Evolutionary conservation across 2,329 filamentous ascomycete species (phyloP), one percentile per base, ranked within the genome.

Genomic region (Helicocarpus griseus): DNA sequence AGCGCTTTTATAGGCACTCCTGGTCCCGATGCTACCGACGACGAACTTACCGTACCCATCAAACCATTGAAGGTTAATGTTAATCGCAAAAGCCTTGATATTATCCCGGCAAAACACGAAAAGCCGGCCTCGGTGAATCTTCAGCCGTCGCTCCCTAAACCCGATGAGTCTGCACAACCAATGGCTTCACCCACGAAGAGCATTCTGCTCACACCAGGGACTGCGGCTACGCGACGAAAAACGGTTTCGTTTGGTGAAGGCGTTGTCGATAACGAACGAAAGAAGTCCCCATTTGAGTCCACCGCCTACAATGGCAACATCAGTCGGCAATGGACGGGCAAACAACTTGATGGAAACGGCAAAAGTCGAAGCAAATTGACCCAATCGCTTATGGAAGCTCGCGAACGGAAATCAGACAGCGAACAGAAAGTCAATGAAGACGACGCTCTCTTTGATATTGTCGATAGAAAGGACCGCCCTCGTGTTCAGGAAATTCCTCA

Each of bases 141-240:
- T 21, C 51, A 49, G 21, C 17, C 43, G 17, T 38, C 45, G 0
- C 19, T 43, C 47, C 53, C 55, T 3, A 56, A 51, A 48, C 31
- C 40, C 5, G 54, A 56, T 39, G 53, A 53, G 29, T 38, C 48
- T 14, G 21, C 58, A 44, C 67, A 66, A 46, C 57, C 64, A 24
- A 60, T 67, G 52, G 60, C 66, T 17, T 80, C 78, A 22, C 78
- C 78, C 1, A 77, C 78, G 1, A 82, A 82, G 59, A 80, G 80
- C 55, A 83, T 84, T 48, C 73, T 84, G n/a, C 71, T 81, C 61
- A 84, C 81, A 0, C 81, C 81, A 5, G 79, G 81, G 3, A 81
- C 79, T 2, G 74, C 71, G 8, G 72, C 71, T 28, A 77, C 74
- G 52, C 72, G 77, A 49, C 72, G 78, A 48, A 83, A 83, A 61